phyloP scores from a whole-genome alignment of 768 basidiomycete species.

The Naganishia onofrii region DNA sequence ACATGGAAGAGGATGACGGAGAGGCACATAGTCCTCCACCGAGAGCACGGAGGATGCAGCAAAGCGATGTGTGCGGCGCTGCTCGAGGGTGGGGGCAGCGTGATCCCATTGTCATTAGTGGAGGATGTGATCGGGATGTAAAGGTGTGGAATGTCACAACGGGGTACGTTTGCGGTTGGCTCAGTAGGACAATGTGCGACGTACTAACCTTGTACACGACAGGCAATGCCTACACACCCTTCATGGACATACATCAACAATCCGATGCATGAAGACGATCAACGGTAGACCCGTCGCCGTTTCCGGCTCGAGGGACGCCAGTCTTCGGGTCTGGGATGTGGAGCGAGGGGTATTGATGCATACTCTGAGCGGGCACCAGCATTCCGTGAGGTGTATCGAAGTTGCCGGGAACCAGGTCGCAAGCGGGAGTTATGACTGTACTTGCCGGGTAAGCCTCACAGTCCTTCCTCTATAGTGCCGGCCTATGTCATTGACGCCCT shows the following conservation, averaged over 20 bases:
- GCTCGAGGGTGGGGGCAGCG: slow-evolving; percentile 88
- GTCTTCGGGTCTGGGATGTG: slow-evolving; percentile 89
- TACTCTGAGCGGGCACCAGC: slow-evolving; percentile 70
- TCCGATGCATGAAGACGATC: slow-evolving; percentile 82
- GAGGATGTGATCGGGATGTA: slow-evolving; percentile 88
- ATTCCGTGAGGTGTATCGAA: slow-evolving; percentile 84
- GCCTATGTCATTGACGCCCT: no score
- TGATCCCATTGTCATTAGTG: slow-evolving; percentile 77
- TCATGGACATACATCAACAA: slow-evolving; percentile 80
- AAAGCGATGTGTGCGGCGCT: slow-evolving; percentile 61
- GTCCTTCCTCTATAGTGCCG: no score
- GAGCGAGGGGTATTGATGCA: slow-evolving; percentile 62
- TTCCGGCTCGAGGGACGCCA: slow-evolving; percentile 81
- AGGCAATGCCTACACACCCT: slow-evolving; percentile 73
- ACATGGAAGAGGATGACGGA: not conserved
- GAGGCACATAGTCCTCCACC: not conserved
- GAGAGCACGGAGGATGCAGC: slow-evolving; percentile 44
- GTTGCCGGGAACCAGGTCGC: slow-evolving; percentile 78
- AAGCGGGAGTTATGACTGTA: slow-evolving; percentile 90
- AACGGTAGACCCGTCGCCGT: slow-evolving; percentile 85
- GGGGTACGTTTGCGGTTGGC: slow-evolving; percentile 60
- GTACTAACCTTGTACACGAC: not conserved
- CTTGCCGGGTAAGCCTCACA: slow-evolving; percentile 74
- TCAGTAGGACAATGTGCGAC: no score
- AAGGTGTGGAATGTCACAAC: slow-evolving; percentile 86